These are phyloP conservation scores for Magnolia sinica DNA, from an alignment of 164 flowering plant genomes.

Conservation along the genomic window DNA sequence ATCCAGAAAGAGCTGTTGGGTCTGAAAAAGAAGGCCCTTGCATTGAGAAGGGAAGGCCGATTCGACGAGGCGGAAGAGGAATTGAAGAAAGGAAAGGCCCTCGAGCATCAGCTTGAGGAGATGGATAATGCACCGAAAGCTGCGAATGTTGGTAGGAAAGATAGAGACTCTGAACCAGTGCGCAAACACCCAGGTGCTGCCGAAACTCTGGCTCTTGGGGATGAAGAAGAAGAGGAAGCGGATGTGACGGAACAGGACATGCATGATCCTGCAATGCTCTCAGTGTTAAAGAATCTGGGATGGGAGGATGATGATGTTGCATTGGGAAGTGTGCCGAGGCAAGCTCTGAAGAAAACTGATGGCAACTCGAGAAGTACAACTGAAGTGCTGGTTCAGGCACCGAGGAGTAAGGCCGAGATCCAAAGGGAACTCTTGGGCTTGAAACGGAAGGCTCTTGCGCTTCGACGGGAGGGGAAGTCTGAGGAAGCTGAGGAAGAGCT, in stretches of 20 bases:
- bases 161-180: conserved; percentile 1
- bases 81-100: conserved; percentile 62
- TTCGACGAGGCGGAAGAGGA: conserved; percentile 80
- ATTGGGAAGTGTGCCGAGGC: conserved; percentile 13
- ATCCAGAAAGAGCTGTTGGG: conserved; percentile 77
- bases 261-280: conserved; percentile 70
- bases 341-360: conserved; percentile 18
- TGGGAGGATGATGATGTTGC: conserved; percentile 63
- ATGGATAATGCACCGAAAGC: conserved; percentile 38
- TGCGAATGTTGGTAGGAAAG: conserved; percentile 13
- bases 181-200: conserved; percentile 15
- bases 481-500: conserved; percentile 83
- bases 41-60: conserved; percentile 78
- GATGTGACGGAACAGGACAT: conserved; percentile 80
- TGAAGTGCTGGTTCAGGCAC: conserved; percentile 15
- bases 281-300: conserved; percentile 57
- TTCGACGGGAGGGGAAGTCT: conserved; percentile 73
- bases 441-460: conserved; percentile 73
- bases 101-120: conserved; percentile 76
- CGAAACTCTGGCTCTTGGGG: conserved; percentile 15
- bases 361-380: conserved; percentile 11
- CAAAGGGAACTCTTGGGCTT: conserved; percentile 78
- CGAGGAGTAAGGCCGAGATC: conserved; percentile 64
- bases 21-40: conserved; percentile 74
- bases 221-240: conserved; percentile 35